These are phyloP conservation scores for Colletotrichum magnum DNA, from an alignment of 2,329 filamentous ascomycete genomes.

Conservation along the genomic window DNA sequence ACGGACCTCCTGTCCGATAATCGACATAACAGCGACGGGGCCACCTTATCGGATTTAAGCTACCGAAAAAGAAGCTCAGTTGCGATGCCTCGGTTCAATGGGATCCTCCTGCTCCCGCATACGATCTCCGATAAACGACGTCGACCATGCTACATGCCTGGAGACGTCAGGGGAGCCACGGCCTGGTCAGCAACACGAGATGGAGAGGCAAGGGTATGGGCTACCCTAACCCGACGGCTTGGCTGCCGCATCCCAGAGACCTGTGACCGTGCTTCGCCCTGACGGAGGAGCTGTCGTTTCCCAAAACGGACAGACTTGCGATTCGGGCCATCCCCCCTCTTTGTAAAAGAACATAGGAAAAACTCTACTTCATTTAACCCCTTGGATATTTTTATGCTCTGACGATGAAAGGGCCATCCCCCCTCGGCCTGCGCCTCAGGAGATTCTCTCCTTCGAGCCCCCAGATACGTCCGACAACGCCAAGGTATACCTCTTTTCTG, in stretches of 20 bases:
- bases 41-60: constrained; percentile 21
- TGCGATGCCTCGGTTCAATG: constrained; percentile 13
- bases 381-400: too few relatives aligned
- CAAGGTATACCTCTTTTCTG: constrained; percentile 20
- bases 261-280: constrained; percentile 34
- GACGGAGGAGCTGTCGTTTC: constrained; percentile 25
- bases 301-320: constrained; percentile 41
- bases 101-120: constrained; percentile 3
- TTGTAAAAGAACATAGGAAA: too few relatives aligned
- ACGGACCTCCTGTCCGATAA: not conserved
- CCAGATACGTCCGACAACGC: constrained; percentile 27
- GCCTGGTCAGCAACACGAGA: not conserved
- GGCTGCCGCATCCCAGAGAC: constrained; percentile 22
- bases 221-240: constrained; percentile 24
- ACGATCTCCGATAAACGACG: constrained; percentile 34
- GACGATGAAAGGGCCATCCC: constrained; percentile 8
- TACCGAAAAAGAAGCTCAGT: constrained; percentile 20
- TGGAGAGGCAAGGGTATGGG: not conserved
- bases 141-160: constrained; percentile 14
- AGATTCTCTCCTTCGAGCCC: constrained; percentile 9
- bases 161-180: not conserved
- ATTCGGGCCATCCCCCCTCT: constrained; percentile 17
- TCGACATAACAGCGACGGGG: not conserved
- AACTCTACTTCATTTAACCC: too few relatives aligned
- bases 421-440: constrained; percentile 19